Evolutionary conservation across 495 filamentous ascomycete species (phyloP), one percentile per base, ranked within the genome.

Genomic region (Penicillium nucicola): DNA sequence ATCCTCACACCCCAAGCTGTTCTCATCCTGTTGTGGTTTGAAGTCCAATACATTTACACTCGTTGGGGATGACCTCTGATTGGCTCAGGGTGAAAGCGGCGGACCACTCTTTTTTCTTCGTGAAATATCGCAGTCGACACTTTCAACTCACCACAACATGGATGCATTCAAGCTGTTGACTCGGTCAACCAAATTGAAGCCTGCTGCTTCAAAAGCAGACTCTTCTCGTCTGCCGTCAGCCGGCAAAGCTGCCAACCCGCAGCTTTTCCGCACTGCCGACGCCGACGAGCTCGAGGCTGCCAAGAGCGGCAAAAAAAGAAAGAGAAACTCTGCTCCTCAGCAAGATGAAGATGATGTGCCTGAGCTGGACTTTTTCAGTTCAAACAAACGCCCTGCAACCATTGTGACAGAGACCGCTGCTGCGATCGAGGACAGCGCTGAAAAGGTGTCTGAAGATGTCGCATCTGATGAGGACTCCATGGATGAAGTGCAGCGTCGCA

Each of bases 401-500:
- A 35, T 52, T 11, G 38, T 56, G 13, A 52, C 60, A 37, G 66
- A 59, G 31, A 34, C 55, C 13, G 34, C 53, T 15, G 35, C 33
- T 10, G 17, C 52, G 3, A 45, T 52, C 6, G 53, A 60, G 34
- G 48, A 57, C 19, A 62, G 61, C 8, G 62, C 40, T 30, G 39
- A 50, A 3, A 28, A 57, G 22, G 50, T 37, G 6, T 50, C 57
- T 36, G 64, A 57, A 32, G 43, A 64, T 34, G 53, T 55, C 43
- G 51, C 41, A 32, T 61, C 62, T 6, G 68, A 71, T 35, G 62
- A 58, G 10, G 60, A 68, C 33, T 19, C 53, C 2, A 71, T 78
- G 66, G 69, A 70, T 56, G 79, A 85, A 57, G 84, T 85, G 43
- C 84, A 92, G 50, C 82, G 88, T 42, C 81, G 84, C 47, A 82